A percentile compares a stretch with the other conserved stretches of the same genome.
Evolutionary conservation across 2,329 filamentous ascomycete genomes (phyloP).

Genomic region (Aspergillus latus): DNA sequence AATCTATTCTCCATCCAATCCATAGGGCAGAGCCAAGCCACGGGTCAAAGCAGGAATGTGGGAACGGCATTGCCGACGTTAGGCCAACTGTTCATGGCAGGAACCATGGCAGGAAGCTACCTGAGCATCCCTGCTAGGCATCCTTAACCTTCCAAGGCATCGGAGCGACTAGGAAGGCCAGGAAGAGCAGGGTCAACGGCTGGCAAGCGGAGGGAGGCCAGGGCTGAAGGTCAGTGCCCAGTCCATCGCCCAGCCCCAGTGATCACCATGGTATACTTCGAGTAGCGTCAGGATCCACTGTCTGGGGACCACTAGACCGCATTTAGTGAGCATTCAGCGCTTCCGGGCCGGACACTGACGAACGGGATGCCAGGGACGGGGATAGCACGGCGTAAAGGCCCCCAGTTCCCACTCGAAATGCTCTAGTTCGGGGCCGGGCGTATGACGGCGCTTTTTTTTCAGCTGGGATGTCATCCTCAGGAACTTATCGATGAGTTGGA

Average conservation of each 20-base stretch:
- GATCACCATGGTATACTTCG: background rate
- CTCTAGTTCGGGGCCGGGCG: background rate
- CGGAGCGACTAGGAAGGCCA: background rate
- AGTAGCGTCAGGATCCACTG: background rate
- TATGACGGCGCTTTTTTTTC: background rate
- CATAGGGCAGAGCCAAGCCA: background rate
- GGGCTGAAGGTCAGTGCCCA: background rate
- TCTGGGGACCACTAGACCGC: background rate
- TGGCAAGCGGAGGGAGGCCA: background rate
- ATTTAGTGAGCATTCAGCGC: background rate
- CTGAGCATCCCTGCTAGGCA: background rate
- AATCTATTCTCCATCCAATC: background rate
- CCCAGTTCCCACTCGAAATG: background rate
- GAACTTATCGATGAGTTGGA: no score
- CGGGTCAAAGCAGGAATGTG: no score
- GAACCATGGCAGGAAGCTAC: background rate
- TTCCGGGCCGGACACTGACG: background rate
- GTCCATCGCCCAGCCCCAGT: background rate
- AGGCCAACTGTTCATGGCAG: background rate
- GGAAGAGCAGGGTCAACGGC: no score
- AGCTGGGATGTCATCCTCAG: background rate
- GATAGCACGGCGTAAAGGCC: background rate
- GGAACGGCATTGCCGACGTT: background rate
- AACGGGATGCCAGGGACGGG: background rate
- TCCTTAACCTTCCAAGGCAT: background rate